These are phyloP conservation scores for Boletellus ananas DNA, from an alignment of 768 basidiomycete species.

Conservation along the genomic window DNA sequence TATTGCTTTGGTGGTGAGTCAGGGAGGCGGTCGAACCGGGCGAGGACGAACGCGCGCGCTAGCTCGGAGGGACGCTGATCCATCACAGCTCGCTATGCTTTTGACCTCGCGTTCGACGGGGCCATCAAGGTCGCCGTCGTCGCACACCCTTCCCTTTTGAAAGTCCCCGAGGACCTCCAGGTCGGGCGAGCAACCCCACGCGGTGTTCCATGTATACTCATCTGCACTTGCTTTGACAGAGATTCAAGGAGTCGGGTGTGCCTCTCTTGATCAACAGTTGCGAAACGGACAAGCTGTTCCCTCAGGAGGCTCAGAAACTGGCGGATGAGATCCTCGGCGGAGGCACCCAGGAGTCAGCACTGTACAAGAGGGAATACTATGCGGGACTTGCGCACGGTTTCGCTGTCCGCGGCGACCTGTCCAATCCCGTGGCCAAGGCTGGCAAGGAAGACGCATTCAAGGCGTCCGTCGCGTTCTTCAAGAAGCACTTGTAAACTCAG, in stretches of 20 bases:
- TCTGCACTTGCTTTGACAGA: slow-evolving; percentile 31
- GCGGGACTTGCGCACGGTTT: slow-evolving; percentile 51
- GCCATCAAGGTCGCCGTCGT: slow-evolving; percentile 37
- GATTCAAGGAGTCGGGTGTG: slow-evolving; percentile 44
- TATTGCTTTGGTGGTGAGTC: slow-evolving; percentile 66
- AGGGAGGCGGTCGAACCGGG: background rate
- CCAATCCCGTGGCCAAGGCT: slow-evolving; percentile 49
- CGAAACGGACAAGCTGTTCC: slow-evolving; percentile 49
- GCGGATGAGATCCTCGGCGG: slow-evolving; percentile 52
- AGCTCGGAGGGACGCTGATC: background rate
- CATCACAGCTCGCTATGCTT: slow-evolving; percentile 37
- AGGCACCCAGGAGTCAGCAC: slow-evolving; percentile 40
- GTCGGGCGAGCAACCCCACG: slow-evolving; percentile 26
- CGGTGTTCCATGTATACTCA: background rate
- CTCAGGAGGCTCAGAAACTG: slow-evolving; percentile 37
- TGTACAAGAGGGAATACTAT: slow-evolving; percentile 29
- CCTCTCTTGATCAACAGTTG: slow-evolving; percentile 71
- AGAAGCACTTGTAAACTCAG: slow-evolving; percentile 26
- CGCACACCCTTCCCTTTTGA: slow-evolving; percentile 45
- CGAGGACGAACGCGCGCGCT: background rate
- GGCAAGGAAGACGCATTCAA: slow-evolving; percentile 57
- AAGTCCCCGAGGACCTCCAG: slow-evolving; percentile 49
- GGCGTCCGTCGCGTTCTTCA: slow-evolving; percentile 52
- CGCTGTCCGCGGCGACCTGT: slow-evolving; percentile 47
- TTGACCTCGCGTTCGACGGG: slow-evolving; percentile 44